These are phyloP conservation scores for Tulasnella sp. DNA, from an alignment of 768 basidiomycete species.

Conservation along the genomic window DNA sequence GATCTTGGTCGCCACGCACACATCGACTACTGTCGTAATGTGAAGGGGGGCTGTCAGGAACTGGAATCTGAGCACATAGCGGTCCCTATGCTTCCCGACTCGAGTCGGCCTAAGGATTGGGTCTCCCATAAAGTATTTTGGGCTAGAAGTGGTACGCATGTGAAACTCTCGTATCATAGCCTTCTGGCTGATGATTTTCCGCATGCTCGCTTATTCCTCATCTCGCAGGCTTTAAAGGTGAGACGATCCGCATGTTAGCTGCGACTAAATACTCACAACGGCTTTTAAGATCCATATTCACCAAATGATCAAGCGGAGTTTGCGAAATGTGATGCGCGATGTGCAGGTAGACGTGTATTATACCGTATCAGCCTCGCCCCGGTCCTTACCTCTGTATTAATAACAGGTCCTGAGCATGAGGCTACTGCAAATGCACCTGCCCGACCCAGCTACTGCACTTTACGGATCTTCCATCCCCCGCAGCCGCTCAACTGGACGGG, in stretches of 20 bases:
- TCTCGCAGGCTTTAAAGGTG: no score
- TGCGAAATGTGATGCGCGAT: slow-evolving; percentile 32
- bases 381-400: background rate
- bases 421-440: slow-evolving; percentile 32
- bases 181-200: no score
- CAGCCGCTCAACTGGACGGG: slow-evolving; percentile 23
- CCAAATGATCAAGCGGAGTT: slow-evolving; percentile 45
- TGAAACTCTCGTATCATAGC: no score
- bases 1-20: slow-evolving; percentile 37
- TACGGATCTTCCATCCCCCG: slow-evolving; percentile 44
- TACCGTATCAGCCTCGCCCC: background rate
- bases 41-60: slow-evolving; percentile 32
- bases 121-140: slow-evolving; percentile 47
- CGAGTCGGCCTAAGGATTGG: slow-evolving; percentile 40
- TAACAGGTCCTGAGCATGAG: slow-evolving; percentile 42
- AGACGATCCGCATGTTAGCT: background rate
- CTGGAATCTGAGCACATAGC: slow-evolving; percentile 39
- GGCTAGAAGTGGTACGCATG: slow-evolving; percentile 24
- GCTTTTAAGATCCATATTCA: slow-evolving; percentile 43
- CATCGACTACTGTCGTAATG: slow-evolving; percentile 44
- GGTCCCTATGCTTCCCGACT: slow-evolving; percentile 37
- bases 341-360: slow-evolving; percentile 27
- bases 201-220: no score
- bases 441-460: slow-evolving; percentile 43
- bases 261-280: background rate